phyloP scores from a whole-genome alignment of 495 filamentous ascomycete genomes.

The Cetradonia linearis region DNA sequence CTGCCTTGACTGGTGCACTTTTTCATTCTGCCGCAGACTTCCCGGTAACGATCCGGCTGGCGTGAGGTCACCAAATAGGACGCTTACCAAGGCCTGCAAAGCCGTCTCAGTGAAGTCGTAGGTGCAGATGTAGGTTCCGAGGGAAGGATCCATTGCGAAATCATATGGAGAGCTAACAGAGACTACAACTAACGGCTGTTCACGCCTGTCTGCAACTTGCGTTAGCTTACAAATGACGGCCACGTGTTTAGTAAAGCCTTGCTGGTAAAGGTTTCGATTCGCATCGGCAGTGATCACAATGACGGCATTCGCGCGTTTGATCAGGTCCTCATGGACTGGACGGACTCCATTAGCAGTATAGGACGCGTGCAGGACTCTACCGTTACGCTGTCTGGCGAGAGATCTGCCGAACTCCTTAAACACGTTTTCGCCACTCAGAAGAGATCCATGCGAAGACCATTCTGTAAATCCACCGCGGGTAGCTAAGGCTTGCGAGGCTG shows the following conservation, averaged over 20 bases:
- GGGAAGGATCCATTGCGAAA: constrained; percentile 80
- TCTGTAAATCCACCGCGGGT: neutral
- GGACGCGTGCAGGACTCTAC: constrained; percentile 77
- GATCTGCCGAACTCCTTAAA: constrained; percentile 76
- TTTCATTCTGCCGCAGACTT: constrained; percentile 66
- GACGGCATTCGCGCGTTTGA: constrained; percentile 74
- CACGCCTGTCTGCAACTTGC: constrained; percentile 43
- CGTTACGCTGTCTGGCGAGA: constrained; percentile 67
- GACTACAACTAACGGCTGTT: constrained; percentile 69
- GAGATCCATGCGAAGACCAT: constrained; percentile 43
- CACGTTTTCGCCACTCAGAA: constrained; percentile 78
- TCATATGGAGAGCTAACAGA: constrained; percentile 87
- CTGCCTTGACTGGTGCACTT: constrained; percentile 64
- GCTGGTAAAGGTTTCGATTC: constrained; percentile 80
- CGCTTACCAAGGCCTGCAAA: constrained; percentile 68
- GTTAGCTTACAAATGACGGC: constrained; percentile 79
- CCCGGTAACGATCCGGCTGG: constrained; percentile 68
- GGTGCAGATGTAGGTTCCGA: constrained; percentile 83
- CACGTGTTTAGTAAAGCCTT: constrained; percentile 84
- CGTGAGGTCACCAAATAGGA: constrained; percentile 65
- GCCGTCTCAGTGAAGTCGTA: constrained; percentile 92
- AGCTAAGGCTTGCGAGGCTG: constrained; percentile 33
- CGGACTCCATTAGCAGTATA: constrained; percentile 85
- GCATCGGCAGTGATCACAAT: constrained; percentile 84
- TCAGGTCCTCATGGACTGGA: constrained; percentile 80